Conservation (phyloP, 1,284 basidiomycete species). For the Irpex lacteus region DNA sequence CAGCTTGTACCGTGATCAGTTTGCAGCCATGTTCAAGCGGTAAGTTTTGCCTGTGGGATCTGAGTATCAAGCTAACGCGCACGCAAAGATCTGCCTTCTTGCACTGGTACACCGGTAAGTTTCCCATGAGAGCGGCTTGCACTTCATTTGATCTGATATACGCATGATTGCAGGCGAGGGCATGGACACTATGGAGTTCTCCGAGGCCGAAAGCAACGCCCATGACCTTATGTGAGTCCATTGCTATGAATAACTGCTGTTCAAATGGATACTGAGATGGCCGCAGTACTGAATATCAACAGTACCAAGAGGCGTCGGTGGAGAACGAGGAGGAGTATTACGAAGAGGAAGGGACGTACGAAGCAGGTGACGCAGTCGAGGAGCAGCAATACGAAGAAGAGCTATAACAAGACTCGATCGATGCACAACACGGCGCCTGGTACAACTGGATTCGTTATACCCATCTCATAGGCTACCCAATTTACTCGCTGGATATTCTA, state of each 20-base stretch:
- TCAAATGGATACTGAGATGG: background rate
- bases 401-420: slow-evolving; percentile 6
- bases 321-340: slow-evolving; percentile 37
- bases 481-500: slow-evolving; percentile 3
- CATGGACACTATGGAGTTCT: slow-evolving; percentile 92
- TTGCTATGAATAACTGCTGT: background rate
- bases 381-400: slow-evolving; percentile 24
- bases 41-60: background rate
- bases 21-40: slow-evolving; percentile 79
- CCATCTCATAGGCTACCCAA: background rate
- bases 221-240: slow-evolving; percentile 74
- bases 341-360: slow-evolving; percentile 12
- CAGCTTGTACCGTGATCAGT: slow-evolving; percentile 41
- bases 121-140: background rate
- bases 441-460: slow-evolving; percentile 4
- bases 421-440: background rate
- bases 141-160: background rate
- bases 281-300: slow-evolving; percentile 68
- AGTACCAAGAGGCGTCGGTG: slow-evolving; percentile 65
- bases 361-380: slow-evolving; percentile 25
- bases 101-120: slow-evolving; percentile 81
- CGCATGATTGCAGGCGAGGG: slow-evolving; percentile 49
- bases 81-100: slow-evolving; percentile 62
- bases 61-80: background rate
- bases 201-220: slow-evolving; percentile 83